These are phyloP conservation scores for Alopecurus myosuroides DNA, from an alignment of 176 grass and related monocot genomes.

Conservation along the genomic window DNA sequence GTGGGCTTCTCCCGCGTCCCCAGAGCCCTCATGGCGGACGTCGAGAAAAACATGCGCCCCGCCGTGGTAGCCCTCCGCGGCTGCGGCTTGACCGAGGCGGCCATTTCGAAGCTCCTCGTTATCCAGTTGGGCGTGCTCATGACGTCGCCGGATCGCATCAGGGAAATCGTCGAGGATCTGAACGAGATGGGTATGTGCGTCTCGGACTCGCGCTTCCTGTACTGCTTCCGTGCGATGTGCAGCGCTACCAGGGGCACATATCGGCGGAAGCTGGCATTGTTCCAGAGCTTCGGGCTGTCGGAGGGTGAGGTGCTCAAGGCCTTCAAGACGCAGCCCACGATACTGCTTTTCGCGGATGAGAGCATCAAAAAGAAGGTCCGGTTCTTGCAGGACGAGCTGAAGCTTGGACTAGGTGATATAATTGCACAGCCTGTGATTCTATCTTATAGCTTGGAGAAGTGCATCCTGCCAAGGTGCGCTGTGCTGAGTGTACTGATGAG, in stretches of 20 bases:
- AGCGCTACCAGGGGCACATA: neutral
- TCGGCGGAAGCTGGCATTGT: conserved; percentile 31
- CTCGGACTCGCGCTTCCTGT: neutral
- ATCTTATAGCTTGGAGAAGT: conserved; percentile 40
- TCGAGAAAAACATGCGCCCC: conserved; percentile 2
- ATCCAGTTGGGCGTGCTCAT: neutral
- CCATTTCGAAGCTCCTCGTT: conserved; percentile 21
- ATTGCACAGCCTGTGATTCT: conserved; percentile 6
- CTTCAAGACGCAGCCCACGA: conserved; percentile 21
- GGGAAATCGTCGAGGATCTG: conserved; percentile 31
- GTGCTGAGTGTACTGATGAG: conserved; percentile 39
- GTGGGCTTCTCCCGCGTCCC: neutral
- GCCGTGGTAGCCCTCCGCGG: conserved; percentile 13
- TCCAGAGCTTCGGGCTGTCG: conserved; percentile 29
- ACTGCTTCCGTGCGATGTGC: neutral
- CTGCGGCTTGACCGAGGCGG: neutral
- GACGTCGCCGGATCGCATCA: conserved; percentile 1
- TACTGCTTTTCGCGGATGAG: conserved; percentile 7
- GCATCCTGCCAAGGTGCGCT: conserved; percentile 29
- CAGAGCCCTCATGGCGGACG: neutral
- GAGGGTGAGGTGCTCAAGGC: conserved; percentile 24
- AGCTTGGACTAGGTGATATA: conserved; percentile 16
- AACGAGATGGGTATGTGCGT: neutral
- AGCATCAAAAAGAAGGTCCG: conserved; percentile 8
- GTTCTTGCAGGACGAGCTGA: conserved; percentile 33